Conservation (phyloP, 2,329 filamentous ascomycete genomes). For the Sporothrix humicola region DNA sequence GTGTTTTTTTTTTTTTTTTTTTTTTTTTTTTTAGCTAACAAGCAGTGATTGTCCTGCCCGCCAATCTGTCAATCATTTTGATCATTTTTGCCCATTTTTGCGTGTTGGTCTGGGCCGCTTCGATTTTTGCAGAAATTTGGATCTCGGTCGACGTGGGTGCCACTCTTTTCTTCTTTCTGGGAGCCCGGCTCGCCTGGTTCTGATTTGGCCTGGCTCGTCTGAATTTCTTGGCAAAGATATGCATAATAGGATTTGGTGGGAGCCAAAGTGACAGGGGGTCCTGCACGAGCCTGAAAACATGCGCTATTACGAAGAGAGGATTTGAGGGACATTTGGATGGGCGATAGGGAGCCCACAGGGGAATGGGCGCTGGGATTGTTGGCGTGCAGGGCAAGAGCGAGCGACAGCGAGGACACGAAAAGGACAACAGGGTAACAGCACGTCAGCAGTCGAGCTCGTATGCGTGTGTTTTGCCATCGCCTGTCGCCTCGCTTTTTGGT, state of each 20-base stretch:
- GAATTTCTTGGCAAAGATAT: slow-evolving; percentile 14
- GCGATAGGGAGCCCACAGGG: no score
- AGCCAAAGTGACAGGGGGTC: no score
- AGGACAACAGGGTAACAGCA: no score
- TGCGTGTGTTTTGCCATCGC: not conserved
- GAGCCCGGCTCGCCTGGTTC: not conserved
- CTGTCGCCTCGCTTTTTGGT: not conserved
- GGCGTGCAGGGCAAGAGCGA: no score
- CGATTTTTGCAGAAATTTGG: not conserved
- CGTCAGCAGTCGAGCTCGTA: not conserved
- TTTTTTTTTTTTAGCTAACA: no score
- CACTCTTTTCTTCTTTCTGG: not conserved
- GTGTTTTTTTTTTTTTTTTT: no score
- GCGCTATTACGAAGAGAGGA: no score
- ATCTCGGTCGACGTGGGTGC: not conserved
- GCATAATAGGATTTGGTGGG: not conserved
- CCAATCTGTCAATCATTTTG: not conserved
- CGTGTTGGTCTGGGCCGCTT: not conserved
- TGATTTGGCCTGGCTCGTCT: not conserved
- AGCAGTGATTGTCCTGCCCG: no score
- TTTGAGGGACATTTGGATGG: no score
- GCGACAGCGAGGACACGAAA: no score
- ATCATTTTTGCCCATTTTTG: not conserved
- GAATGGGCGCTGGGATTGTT: no score
- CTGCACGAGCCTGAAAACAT: no score